Base-by-base conservation (phyloP, 148 eudicot genomes). In the Oxyria digyna region DNA sequence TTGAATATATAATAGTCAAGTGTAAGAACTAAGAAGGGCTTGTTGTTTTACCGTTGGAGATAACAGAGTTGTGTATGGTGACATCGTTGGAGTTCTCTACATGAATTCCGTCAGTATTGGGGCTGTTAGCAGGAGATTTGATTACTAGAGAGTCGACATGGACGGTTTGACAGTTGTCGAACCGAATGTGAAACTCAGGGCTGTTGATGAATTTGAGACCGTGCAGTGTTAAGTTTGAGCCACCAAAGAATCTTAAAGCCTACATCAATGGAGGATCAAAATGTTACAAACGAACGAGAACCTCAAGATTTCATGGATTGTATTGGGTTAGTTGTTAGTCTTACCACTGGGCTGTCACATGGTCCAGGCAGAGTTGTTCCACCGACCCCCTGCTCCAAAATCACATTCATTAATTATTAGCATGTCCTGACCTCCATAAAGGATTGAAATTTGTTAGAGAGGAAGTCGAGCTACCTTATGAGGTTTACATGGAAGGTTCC, bases 261-360 rank as follows among this genome's bases (percentile, higher is more conserved):
- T 91, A 81, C 24, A 62, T 11, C 23, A 43, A 17, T 43, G 9
- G 12, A 27, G 29, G 1, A 65, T 64, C 20, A 15, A 21, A 17
- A 33, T 50, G 32, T 11, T 13, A 21, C 3, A 55, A 52, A 55
- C 4, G 8, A 26, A 24, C 14, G 35, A 10, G 12, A 27, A 55
- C 8, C 6, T 15, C 24, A 26, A 55, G 17, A 55, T 12, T 24
- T 27, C 15, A 55, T 55, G n/a, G n/a, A n/a, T n/a, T 63, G 67
- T 42, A 8, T 14, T 15, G 6, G 11, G 7, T 57, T 57, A 23
- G 7, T 27, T 12, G 0, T 55, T 55, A 15, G 18, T 65, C 69
- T 89, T 87, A 91, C 97, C 59, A 92, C 98, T 67, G 98, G 98
- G 75, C 96, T 92, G 35, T 92, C 96, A 69, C 98, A 92, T 35